phyloP scores from a whole-genome alignment of 2,329 filamentous ascomycete genomes.

The Phaeosphaeriaceae sp. region DNA sequence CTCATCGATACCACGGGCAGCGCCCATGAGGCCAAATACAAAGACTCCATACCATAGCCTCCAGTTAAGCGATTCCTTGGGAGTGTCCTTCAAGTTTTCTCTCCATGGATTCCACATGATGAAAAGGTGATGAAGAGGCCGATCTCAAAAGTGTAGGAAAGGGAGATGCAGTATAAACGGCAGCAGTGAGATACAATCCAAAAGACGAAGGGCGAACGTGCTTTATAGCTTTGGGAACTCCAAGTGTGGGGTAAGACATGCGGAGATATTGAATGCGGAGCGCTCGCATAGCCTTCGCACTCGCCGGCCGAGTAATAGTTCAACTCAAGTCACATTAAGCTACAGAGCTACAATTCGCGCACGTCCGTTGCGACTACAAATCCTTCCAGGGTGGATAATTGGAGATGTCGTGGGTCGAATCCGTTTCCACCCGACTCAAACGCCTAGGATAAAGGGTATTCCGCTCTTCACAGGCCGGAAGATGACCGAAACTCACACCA shows the following conservation, averaged over 20 bases:
- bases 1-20: slow-evolving; percentile 79
- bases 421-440: neutral
- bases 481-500: no score
- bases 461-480: neutral
- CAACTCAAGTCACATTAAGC: neutral
- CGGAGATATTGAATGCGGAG: slow-evolving; percentile 11
- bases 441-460: neutral
- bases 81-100: slow-evolving; percentile 66
- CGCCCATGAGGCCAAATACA: slow-evolving; percentile 74
- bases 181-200: neutral
- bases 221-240: slow-evolving; percentile 6
- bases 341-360: neutral
- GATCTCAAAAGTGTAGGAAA: neutral
- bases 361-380: neutral
- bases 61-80: slow-evolving; percentile 77
- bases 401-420: neutral
- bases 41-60: slow-evolving; percentile 77
- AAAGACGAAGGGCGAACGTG: neutral
- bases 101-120: slow-evolving; percentile 47
- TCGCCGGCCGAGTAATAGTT: neutral
- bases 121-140: slow-evolving; percentile 2
- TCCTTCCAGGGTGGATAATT: neutral
- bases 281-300: neutral
- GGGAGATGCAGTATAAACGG: neutral
- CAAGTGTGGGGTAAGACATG: slow-evolving; percentile 7